Percentiles rank a stretch among this genome's conserved stretches.
phyloP scores from a whole-genome alignment of 306 rosid genomes.

The Lathyrus oleraceus region DNA sequence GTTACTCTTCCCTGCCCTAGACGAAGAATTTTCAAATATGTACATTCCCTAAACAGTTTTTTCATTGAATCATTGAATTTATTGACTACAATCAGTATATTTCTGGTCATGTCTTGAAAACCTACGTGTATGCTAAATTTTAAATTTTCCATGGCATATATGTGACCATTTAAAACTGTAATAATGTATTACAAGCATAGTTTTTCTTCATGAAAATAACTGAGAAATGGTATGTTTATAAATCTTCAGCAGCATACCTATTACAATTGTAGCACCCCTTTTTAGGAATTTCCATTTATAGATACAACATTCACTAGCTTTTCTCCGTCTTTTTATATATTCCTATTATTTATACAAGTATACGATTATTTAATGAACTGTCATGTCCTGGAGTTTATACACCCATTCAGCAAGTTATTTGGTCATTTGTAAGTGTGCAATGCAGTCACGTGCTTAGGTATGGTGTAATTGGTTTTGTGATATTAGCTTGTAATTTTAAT shows the following conservation, averaged over 20 bases:
- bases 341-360: neutral
- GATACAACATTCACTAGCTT: neutral
- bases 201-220: conserved; percentile 3
- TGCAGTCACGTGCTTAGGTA: conserved; percentile 17
- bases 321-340: conserved; percentile 7
- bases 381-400: neutral
- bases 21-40: neutral
- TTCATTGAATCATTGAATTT: neutral
- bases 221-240: conserved; percentile 10
- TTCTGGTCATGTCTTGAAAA: neutral
- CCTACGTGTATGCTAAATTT: neutral
- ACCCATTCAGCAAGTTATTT: conserved; percentile 2
- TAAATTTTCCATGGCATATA: conserved; percentile 6
- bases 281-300: conserved; percentile 2
- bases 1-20: neutral
- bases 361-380: neutral
- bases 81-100: neutral
- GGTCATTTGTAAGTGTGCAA: conserved; percentile 13
- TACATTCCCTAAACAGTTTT: neutral
- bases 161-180: neutral
- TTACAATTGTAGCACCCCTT: neutral
- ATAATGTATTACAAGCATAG: conserved; percentile 14
- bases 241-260: neutral
- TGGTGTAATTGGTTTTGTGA: conserved; percentile 13
- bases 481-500: conserved; percentile 10